Evolutionary conservation across 106 monocot genomes (phyloP).

Genomic region (Acorus gramineus): DNA sequence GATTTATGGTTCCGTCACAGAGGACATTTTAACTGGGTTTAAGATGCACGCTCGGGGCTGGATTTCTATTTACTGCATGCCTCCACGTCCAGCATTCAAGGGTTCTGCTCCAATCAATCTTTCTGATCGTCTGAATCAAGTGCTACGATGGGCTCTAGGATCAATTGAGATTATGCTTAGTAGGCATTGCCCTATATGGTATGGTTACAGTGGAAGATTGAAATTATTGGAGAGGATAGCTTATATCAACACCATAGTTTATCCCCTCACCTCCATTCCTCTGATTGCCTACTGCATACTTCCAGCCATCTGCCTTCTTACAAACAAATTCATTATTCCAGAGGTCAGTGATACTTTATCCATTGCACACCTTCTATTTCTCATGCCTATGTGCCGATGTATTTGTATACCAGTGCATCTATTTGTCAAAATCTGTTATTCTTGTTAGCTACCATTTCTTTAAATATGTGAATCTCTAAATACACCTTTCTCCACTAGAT

Average conservation of each 20-base stretch:
- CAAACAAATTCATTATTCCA: constrained; percentile 83
- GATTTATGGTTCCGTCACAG: constrained; percentile 90
- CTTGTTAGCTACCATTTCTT: too few species aligned
- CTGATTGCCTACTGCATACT: constrained; percentile 80
- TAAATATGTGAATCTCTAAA: too few species aligned
- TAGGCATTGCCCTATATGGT: constrained; percentile 90
- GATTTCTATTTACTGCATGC: constrained; percentile 95
- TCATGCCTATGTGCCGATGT: not conserved
- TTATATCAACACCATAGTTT: constrained; percentile 89
- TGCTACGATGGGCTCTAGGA: constrained; percentile 78
- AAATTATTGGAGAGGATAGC: constrained; percentile 72
- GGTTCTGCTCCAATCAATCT: constrained; percentile 94
- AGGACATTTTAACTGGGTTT: constrained; percentile 88
- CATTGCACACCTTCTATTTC: not conserved
- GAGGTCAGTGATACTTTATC: constrained; percentile 37
- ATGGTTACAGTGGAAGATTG: constrained; percentile 71
- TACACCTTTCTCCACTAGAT: too few species aligned
- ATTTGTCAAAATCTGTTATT: too few species aligned
- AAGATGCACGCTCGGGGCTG: constrained; percentile 93
- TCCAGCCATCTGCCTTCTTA: constrained; percentile 82
- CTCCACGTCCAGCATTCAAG: constrained; percentile 86
- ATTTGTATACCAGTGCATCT: too few species aligned
- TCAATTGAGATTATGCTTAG: constrained; percentile 84
- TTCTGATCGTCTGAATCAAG: constrained; percentile 87
- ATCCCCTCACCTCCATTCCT: constrained; percentile 81